Percentiles rank a stretch among this genome's conserved stretches.
phyloP scores from a whole-genome alignment of 2,329 filamentous ascomycete species.

The Epichloe typhina region DNA sequence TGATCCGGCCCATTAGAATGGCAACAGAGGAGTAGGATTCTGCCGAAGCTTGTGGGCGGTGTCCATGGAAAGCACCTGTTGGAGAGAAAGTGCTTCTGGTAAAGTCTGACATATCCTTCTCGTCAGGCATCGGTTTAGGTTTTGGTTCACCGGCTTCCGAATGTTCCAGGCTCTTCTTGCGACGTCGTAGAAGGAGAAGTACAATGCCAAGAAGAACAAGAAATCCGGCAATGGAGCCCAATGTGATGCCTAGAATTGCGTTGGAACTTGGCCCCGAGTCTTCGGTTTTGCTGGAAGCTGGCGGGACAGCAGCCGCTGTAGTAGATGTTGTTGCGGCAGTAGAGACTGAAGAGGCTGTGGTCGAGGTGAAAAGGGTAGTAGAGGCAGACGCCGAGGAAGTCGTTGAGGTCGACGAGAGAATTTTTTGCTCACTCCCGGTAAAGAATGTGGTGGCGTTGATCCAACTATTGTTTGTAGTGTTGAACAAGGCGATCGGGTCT shows the following conservation, averaged over 20 bases:
- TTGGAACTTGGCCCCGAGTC: constrained; percentile 26
- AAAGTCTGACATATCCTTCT: constrained; percentile 42
- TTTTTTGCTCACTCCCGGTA: constrained; percentile 28
- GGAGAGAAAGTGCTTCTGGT: constrained; percentile 28
- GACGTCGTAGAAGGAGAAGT: constrained; percentile 43
- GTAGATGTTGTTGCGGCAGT: constrained; percentile 11
- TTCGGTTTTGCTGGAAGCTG: neutral
- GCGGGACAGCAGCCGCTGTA: constrained; percentile 9
- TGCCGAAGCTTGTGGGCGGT: constrained; percentile 38
- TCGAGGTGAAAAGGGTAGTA: constrained; percentile 9
- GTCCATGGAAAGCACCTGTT: constrained; percentile 31
- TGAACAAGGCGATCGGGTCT: constrained; percentile 62
- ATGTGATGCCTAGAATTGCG: constrained; percentile 63
- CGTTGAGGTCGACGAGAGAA: constrained; percentile 20
- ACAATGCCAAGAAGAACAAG: constrained; percentile 56
- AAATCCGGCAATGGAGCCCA: constrained; percentile 69
- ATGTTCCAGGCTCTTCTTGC: constrained; percentile 42
- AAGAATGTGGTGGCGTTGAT: constrained; percentile 56
- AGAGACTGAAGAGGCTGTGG: constrained; percentile 9
- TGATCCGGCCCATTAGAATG: constrained; percentile 51
- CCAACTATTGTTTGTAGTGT: constrained; percentile 66
- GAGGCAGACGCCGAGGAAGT: constrained; percentile 16
- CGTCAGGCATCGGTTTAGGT: constrained; percentile 33
- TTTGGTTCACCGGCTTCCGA: constrained; percentile 29
- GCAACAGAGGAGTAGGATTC: constrained; percentile 51